These are phyloP conservation scores for Fimicolochytrium jonesii DNA, from an alignment of 192 early-diverging fungal genomes.

Conservation along the genomic window DNA sequence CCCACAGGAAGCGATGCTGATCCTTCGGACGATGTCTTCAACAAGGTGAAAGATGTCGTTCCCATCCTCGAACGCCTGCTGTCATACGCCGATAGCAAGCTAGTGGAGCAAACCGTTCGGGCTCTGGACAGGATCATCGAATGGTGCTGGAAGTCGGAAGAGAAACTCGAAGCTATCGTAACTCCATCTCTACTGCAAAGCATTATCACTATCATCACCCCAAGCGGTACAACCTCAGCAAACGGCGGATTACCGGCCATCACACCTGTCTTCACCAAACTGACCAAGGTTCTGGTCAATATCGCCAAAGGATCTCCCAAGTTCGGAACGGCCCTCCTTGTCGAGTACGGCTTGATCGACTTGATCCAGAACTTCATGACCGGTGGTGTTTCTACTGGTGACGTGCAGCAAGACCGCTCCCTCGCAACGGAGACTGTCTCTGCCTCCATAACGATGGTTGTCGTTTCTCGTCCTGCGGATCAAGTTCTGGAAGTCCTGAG, in stretches of 20 bases:
- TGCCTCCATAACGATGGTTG: conserved; percentile 18
- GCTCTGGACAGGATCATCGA: conserved; percentile 61
- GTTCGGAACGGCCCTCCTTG: conserved; percentile 20
- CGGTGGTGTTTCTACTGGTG: conserved; percentile 1
- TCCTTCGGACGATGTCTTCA: neutral
- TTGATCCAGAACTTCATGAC: conserved; percentile 25
- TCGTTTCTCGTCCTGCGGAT: conserved; percentile 40
- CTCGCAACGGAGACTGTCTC: conserved; percentile 4
- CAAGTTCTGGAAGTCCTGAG: conserved; percentile 55
- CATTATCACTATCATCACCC: conserved; percentile 53
- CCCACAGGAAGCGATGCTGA: too few species aligned
- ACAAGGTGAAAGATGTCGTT: conserved; percentile 47
- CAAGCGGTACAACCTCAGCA: conserved; percentile 27
- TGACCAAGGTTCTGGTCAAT: conserved; percentile 53
- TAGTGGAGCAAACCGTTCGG: conserved; percentile 66
- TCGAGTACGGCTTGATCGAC: conserved; percentile 19
- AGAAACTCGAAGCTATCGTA: conserved; percentile 56
- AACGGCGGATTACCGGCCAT: conserved; percentile 5
- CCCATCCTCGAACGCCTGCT: conserved; percentile 70
- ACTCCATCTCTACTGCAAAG: conserved; percentile 51
- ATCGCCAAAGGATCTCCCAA: conserved; percentile 53
- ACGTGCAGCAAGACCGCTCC: neutral
- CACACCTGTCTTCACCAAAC: conserved; percentile 44
- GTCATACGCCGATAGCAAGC: conserved; percentile 64
- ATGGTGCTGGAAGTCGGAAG: conserved; percentile 52